Evolutionary conservation across 345 rosid genomes (phyloP), one percentile per base, ranked within the genome.

Genomic region (Corchorus olitorius): DNA sequence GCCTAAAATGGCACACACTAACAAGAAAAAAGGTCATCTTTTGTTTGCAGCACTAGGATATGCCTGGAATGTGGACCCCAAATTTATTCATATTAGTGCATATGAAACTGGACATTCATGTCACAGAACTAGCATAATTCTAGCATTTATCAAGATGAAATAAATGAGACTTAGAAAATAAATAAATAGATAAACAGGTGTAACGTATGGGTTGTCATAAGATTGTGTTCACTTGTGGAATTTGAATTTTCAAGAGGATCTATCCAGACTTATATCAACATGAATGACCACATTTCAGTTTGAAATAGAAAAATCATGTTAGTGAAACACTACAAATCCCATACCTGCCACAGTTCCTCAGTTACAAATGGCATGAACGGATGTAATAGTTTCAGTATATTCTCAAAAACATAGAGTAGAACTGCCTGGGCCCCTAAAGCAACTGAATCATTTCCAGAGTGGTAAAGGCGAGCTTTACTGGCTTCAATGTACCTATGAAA

Each of bases 351-450:
- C n/a, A 93, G 89, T 72, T 89, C 93, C 82, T 95, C 98, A 0
- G 96, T 95, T 54, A 95, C 99, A 75, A 95, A 95, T 12, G 99
- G 99, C 98, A 95, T 95, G 81, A 95, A 95, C 4, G 99, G 99
- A 84, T 95, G 99, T 43, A 95, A 86, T 85, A 95, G 81, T 82
- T 92, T 93, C 76, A 95, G 89, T 81, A 90, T 84, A 74, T 88
- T 90, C 85, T 90, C 93, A 74, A 93, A 95, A 80, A 92, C 92
- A 82, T 95, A 92, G 64, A 95, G 81, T 50, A 93, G 84, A 83
- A 93, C 96, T 34, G 99, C 89, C 87, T 92, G 99, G 39, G 97
- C 90, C 77, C 84, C 80, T 54, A 83, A 78, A 81, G 92, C 84
- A 77, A 49, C 82, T 50, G 90, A 82, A 75, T 69, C 78, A 59